phyloP scores from a whole-genome alignment of 2,329 filamentous ascomycete species.

The Neofusicoccum cordaticola region DNA sequence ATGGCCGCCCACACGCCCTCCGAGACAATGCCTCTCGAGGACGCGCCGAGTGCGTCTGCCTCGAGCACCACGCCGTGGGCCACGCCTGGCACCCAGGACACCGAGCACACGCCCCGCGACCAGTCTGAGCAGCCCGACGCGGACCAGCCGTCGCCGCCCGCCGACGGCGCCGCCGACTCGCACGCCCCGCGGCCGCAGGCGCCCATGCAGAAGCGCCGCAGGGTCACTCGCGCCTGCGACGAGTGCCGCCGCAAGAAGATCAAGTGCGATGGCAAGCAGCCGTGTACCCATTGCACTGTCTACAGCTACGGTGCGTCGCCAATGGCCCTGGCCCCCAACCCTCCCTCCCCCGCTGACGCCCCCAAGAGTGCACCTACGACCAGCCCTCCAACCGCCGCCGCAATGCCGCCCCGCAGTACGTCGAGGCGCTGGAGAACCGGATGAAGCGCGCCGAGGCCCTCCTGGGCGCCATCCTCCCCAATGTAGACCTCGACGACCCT shows the following conservation, averaged over 20 bases:
- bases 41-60: not conserved
- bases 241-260: conserved; percentile 50
- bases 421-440: conserved; percentile 81
- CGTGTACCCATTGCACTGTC: conserved; percentile 85
- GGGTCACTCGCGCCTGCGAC: conserved; percentile 46
- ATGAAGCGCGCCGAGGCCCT: conserved; percentile 80
- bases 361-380: conserved; percentile 85
- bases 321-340: not conserved
- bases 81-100: conserved; percentile 2
- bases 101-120: conserved; percentile 9
- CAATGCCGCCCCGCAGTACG: conserved; percentile 89
- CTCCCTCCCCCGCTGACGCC: conserved; percentile 2
- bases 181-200: not conserved
- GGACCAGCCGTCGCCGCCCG: not conserved
- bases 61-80: not conserved
- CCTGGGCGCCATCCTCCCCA: conserved; percentile 75
- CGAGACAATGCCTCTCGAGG: conserved; percentile 14
- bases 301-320: conserved; percentile 84
- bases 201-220: conserved; percentile 33
- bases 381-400: conserved; percentile 88
- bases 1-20: conserved; percentile 12
- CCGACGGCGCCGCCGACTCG: not conserved
- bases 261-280: conserved; percentile 55
- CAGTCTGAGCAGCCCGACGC: conserved; percentile 8
- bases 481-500: conserved; percentile 80